A percentile compares a stretch with the other conserved stretches of the same genome.
phyloP scores from a whole-genome alignment of 2,329 filamentous ascomycete genomes.

The Phialemoniopsis sp. region DNA sequence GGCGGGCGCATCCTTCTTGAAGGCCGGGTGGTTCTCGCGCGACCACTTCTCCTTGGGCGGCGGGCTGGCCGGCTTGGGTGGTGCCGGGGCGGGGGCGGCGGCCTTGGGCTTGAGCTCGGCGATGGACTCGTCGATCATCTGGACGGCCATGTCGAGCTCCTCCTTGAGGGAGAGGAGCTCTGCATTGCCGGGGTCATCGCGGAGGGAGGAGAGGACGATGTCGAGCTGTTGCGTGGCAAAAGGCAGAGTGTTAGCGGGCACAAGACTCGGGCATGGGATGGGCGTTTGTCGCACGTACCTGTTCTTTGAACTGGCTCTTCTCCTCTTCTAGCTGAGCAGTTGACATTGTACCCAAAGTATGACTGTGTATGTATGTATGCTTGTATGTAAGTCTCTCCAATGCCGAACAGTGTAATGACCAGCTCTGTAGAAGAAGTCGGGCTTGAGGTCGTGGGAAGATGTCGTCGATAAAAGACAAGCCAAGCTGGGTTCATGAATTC shows the following conservation, averaged over 20 bases:
- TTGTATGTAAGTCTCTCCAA: too few relatives aligned
- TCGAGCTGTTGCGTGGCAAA: constrained; percentile 56
- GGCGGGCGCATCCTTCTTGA: constrained; percentile 44
- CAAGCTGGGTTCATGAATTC: too few relatives aligned
- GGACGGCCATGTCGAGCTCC: constrained; percentile 80
- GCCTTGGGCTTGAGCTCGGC: constrained; percentile 68
- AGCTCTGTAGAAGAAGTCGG: too few relatives aligned
- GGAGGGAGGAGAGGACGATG: constrained; percentile 69
- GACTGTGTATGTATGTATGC: too few relatives aligned
- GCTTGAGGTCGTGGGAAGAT: too few relatives aligned
- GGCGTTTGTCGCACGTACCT: constrained; percentile 32
- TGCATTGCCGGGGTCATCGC: constrained; percentile 74
- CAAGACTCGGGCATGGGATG: neutral
- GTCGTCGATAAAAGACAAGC: too few relatives aligned
- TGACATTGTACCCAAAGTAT: constrained; percentile 27
- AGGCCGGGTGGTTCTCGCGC: constrained; percentile 75
- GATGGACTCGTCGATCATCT: constrained; percentile 74
- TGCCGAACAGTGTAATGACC: too few relatives aligned
- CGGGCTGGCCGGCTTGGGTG: constrained; percentile 21
- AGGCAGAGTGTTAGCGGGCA: neutral
- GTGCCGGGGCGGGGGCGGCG: constrained; percentile 33
- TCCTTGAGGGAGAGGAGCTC: constrained; percentile 73
- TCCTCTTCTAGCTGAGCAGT: constrained; percentile 42
- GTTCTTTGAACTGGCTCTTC: constrained; percentile 50
- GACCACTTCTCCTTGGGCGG: constrained; percentile 67